Evolutionary conservation across 139 green algal species (phyloP), one percentile per base, ranked within the genome.

Genomic region (Chlorokybus atmophyticus): DNA sequence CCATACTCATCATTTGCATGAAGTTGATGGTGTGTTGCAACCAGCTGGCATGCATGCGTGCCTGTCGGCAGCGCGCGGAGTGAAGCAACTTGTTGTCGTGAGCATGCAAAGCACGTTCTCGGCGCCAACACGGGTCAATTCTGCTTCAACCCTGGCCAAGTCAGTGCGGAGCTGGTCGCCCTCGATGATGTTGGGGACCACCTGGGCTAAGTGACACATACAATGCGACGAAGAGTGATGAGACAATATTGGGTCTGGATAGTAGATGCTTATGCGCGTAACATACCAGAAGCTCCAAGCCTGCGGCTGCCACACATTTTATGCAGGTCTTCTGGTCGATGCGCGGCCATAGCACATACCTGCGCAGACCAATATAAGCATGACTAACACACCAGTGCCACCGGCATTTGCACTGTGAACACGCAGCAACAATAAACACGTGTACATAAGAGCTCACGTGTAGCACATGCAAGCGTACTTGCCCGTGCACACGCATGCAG

Each of bases 261-360:
- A n/a, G n/a, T n/a, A n/a, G n/a, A n/a, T n/a, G n/a, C n/a, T n/a
- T n/a, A n/a, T n/a, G n/a, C n/a, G 27, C 7, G 8, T 58, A 8
- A 60, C 30, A 31, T n/a, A 88, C 79, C 47, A 92, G 61, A 8
- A 77, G 55, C 38, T 81, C 59, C n/a, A 84, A 67, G 2, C 85
- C 85, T 0, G 82, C 82, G 4, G 80, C 74, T 0, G 75, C 60
- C 21, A 98, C 80, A 25, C 67, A 63, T 60, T 98, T 98, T 27
- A 98, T 60, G 72, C 90, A 97, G 0, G 87, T 97, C 71, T 98
- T 97, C 79, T 98, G 90, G 67, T 98, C 90, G 10, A 96, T 82
- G 8, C 90, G 74, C 4, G 77, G 76, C 90, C 91, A 98, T 2
- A 98, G 26, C 40, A 97, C 86, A 35, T 48, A 71, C 55, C 78